A percentile compares a stretch with the other conserved stretches of the same genome.
Conservation (phyloP, 2,329 filamentous ascomycete species). For the Colletotrichum lindemuthianum region DNA sequence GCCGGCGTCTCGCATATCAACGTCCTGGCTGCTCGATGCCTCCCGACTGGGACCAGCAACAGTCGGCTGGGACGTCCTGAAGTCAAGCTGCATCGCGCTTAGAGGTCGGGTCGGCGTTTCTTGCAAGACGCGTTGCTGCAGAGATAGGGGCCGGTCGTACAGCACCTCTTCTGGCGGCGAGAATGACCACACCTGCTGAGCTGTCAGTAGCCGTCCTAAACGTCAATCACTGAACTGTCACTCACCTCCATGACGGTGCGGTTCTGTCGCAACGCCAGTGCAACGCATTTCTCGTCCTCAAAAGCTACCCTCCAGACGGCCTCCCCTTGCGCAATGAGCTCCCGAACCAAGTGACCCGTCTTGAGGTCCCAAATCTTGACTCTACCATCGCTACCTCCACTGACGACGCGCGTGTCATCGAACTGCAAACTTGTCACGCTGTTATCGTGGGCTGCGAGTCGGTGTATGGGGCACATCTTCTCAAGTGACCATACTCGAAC, state of each 20-base stretch:
- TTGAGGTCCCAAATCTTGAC: conserved; percentile 99
- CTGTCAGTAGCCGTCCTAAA: conserved; percentile 41
- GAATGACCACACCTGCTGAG: conserved; percentile 86
- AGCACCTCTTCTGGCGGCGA: conserved; percentile 81
- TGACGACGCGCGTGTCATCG: conserved; percentile 94
- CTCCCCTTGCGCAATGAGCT: conserved; percentile 90
- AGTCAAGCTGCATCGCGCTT: conserved; percentile 61
- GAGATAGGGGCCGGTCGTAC: conserved; percentile 62
- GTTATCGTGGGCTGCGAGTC: conserved; percentile 96
- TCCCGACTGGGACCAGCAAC: conserved; percentile 46
- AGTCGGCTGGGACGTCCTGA: conserved; percentile 47
- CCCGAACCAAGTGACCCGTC: conserved; percentile 88
- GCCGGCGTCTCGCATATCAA: conserved; percentile 67
- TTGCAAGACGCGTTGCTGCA: conserved; percentile 55
- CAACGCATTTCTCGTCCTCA: conserved; percentile 97
- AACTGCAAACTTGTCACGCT: conserved; percentile 98
- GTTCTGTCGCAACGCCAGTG: conserved; percentile 85
- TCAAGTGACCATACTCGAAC: conserved; percentile 96
- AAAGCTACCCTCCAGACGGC: conserved; percentile 98
- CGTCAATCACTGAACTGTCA: conserved; percentile 19
- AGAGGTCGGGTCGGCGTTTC: conserved; percentile 60
- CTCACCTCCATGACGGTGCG: conserved; percentile 97
- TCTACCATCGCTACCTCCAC: conserved; percentile 94
- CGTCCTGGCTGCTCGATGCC: conserved; percentile 53
- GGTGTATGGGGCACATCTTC: conserved; percentile 90